These are phyloP conservation scores for Xylaria polymorpha DNA, from an alignment of 2,329 filamentous ascomycete genomes.

Conservation along the genomic window DNA sequence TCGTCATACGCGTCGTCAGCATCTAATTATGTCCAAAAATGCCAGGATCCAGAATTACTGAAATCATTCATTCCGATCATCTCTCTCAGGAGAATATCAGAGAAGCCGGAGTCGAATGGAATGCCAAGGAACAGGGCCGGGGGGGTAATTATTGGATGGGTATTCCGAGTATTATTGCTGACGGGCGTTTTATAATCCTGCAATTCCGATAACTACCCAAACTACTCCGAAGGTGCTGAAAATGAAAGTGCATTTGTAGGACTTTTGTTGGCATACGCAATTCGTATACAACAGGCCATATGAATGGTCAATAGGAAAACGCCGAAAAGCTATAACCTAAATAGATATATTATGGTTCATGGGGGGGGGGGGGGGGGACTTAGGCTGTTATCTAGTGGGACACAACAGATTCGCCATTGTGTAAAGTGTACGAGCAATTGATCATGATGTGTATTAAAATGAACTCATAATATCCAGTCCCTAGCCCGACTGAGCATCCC, in stretches of 20 bases:
- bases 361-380: neutral
- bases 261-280: neutral
- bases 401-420: too few species aligned
- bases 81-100: neutral
- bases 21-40: neutral
- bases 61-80: neutral
- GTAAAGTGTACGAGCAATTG: too few species aligned
- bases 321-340: neutral
- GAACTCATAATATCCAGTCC: neutral
- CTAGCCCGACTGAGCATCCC: neutral
- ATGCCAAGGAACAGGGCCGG: neutral
- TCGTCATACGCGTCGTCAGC: neutral
- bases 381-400: neutral
- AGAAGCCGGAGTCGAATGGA: constrained; percentile 13
- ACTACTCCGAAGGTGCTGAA: constrained; percentile 9
- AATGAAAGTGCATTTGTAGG: neutral
- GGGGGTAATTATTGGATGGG: neutral
- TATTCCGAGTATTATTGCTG: constrained; percentile 16
- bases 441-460: constrained; percentile 8
- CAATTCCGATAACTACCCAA: neutral
- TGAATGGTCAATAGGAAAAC: neutral
- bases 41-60: neutral
- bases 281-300: neutral
- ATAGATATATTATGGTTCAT: neutral
- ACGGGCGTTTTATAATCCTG: neutral